Percentiles rank a stretch among this genome's conserved stretches.
Conservation (phyloP, 2,329 filamentous ascomycete species). For the Pseudogymnoascus sp. region DNA sequence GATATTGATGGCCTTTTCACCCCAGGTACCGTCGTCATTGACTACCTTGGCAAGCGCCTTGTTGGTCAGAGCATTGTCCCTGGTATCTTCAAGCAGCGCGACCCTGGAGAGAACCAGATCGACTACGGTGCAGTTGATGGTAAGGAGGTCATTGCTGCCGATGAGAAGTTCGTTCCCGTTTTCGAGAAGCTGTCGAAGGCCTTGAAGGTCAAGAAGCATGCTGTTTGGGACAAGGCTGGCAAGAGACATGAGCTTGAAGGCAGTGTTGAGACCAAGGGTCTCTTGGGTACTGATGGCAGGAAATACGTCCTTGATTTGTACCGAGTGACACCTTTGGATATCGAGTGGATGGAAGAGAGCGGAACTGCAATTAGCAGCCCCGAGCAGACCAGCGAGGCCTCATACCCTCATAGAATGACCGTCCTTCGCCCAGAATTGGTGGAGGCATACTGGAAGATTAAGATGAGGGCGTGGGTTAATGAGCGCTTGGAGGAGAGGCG, state of each 20-base stretch:
- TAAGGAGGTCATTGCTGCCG: conserved; percentile 86
- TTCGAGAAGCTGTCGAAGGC: conserved; percentile 89
- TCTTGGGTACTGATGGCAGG: conserved; percentile 91
- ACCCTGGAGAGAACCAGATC: conserved; percentile 96
- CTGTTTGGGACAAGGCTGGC: conserved; percentile 95
- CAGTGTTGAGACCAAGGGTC: conserved; percentile 94
- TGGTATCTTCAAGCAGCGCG: conserved; percentile 97
- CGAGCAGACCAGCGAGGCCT: conserved; percentile 25
- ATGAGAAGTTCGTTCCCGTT: conserved; percentile 72
- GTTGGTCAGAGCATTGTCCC: conserved; percentile 97
- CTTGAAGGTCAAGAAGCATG: conserved; percentile 84
- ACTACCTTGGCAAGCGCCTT: conserved; percentile 94
- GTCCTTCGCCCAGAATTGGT: conserved; percentile 85
- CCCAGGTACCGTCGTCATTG: conserved; percentile 89
- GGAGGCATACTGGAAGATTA: conserved; percentile 73
- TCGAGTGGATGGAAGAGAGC: conserved; percentile 79
- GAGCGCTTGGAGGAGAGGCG: conserved; percentile 62
- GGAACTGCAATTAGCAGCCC: conserved; percentile 35
- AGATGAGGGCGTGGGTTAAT: conserved; percentile 83
- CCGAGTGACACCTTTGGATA: conserved; percentile 84
- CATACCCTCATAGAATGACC: conserved; percentile 92
- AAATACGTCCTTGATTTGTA: conserved; percentile 98
- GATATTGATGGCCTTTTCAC: conserved; percentile 93
- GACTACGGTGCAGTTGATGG: conserved; percentile 98
- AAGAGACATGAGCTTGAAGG: conserved; percentile 86